phyloP scores from a whole-genome alignment of 2,329 filamentous ascomycete species.

The Lachnellula hyalina region DNA sequence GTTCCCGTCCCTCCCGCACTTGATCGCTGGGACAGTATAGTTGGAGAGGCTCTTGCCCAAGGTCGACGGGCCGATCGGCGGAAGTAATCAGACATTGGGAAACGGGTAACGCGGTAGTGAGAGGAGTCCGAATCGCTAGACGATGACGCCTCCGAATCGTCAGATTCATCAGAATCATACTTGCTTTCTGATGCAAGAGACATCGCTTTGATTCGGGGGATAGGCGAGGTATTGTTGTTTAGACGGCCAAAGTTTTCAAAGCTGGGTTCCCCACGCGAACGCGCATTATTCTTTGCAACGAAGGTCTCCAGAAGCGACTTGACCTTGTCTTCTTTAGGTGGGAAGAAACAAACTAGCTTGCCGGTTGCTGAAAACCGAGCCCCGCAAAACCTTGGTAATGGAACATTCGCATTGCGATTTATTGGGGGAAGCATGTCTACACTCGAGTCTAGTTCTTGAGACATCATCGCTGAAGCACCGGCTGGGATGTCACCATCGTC shows the following conservation, averaged over 20 bases:
- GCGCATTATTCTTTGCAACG: conserved; percentile 42
- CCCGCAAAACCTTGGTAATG: conserved; percentile 53
- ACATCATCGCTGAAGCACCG: conserved; percentile 47
- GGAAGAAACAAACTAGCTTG: conserved; percentile 62
- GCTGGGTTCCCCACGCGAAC: conserved; percentile 44
- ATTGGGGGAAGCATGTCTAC: conserved; percentile 46
- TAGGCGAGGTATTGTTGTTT: conserved; percentile 43
- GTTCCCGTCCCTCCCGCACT: conserved; percentile 41
- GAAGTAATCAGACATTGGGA: conserved; percentile 27
- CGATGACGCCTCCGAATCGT: conserved; percentile 27
- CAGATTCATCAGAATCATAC: conserved; percentile 33
- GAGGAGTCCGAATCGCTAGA: conserved; percentile 33
- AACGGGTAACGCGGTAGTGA: conserved; percentile 27
- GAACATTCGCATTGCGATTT: conserved; percentile 47
- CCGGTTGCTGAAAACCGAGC: conserved; percentile 59
- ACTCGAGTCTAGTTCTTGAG: conserved; percentile 53
- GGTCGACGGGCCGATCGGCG: conserved; percentile 21
- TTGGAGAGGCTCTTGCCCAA: conserved; percentile 27
- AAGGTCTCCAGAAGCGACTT: conserved; percentile 43
- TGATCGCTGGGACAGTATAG: conserved; percentile 30
- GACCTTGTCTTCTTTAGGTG: conserved; percentile 55
- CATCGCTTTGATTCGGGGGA: conserved; percentile 35
- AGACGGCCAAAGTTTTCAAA: conserved; percentile 61
- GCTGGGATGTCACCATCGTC: conserved; percentile 51
- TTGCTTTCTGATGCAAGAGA: conserved; percentile 33